Conservation (phyloP, 1,284 basidiomycete species). For the Psilocybe mexicana region DNA sequence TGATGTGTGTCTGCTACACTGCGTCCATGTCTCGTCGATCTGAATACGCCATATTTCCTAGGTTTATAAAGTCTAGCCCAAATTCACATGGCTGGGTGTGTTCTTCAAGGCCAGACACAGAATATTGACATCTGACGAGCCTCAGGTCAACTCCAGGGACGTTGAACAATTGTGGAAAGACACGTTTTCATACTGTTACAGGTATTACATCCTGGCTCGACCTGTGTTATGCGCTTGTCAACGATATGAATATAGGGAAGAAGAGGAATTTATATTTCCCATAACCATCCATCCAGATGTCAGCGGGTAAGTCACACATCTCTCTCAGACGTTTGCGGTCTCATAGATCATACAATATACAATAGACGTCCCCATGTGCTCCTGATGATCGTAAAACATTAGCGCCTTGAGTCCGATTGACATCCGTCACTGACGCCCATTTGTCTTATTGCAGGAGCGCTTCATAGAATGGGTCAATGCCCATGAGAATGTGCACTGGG, state of each 20-base stretch:
- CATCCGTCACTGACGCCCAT: not conserved
- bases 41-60: constrained; percentile 18
- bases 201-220: constrained; percentile 30
- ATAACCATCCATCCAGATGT: constrained; percentile 82
- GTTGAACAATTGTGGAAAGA: constrained; percentile 81
- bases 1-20: constrained; percentile 50
- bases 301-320: constrained; percentile 50
- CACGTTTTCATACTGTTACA: constrained; percentile 69
- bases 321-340: constrained; percentile 46
- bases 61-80: constrained; percentile 65
- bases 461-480: constrained; percentile 81
- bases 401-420: not conserved
- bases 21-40: not conserved
- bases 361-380: constrained; percentile 59
- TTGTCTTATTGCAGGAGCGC: constrained; percentile 48
- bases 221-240: constrained; percentile 1
- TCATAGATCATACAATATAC: constrained; percentile 4
- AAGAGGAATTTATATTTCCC: constrained; percentile 74
- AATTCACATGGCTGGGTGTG: constrained; percentile 70
- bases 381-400: constrained; percentile 61
- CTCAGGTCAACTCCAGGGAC: constrained; percentile 63
- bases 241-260: constrained; percentile 43
- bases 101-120: not conserved
- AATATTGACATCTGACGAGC: not conserved
- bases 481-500: constrained; percentile 73